Conservation (phyloP, 2,329 filamentous ascomycete genomes). For the Phaeosphaeriaceae sp. region DNA sequence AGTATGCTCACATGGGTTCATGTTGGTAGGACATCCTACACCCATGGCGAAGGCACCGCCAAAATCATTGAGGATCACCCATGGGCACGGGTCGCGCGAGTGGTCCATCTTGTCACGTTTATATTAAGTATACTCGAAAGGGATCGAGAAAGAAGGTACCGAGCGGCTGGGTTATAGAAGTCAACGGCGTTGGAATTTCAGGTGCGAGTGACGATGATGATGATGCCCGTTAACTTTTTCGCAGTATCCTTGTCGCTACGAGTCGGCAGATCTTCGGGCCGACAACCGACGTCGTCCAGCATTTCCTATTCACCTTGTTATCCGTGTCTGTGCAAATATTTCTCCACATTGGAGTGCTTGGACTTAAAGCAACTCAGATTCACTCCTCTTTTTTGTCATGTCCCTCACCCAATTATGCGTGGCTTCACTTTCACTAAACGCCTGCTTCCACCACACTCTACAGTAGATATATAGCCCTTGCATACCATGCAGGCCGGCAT, state of each 20-base stretch:
- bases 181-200: conserved; percentile 15
- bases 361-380: too few species aligned
- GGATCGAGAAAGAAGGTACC: not conserved
- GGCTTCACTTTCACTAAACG: too few species aligned
- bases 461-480: too few species aligned
- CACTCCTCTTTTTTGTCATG: too few species aligned
- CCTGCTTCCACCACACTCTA: too few species aligned
- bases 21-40: conserved; percentile 61
- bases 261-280: conserved; percentile 27
- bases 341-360: too few species aligned
- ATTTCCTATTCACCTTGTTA: not conserved
- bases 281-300: conserved; percentile 3
- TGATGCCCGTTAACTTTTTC: conserved; percentile 42
- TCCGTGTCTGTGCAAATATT: too few species aligned
- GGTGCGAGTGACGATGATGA: conserved; percentile 20
- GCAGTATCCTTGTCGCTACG: conserved; percentile 17
- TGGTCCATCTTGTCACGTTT: conserved; percentile 74
- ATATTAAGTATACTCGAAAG: conserved; percentile 36
- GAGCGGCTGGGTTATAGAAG: conserved; percentile 4
- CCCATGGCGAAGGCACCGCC: conserved; percentile 97
- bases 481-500: too few species aligned
- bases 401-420: too few species aligned
- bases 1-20: conserved; percentile 9
- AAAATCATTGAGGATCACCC: conserved; percentile 96
- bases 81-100: conserved; percentile 94